These are phyloP conservation scores for Inonotus hispidus DNA, from an alignment of 1,284 basidiomycete species.

Conservation along the genomic window DNA sequence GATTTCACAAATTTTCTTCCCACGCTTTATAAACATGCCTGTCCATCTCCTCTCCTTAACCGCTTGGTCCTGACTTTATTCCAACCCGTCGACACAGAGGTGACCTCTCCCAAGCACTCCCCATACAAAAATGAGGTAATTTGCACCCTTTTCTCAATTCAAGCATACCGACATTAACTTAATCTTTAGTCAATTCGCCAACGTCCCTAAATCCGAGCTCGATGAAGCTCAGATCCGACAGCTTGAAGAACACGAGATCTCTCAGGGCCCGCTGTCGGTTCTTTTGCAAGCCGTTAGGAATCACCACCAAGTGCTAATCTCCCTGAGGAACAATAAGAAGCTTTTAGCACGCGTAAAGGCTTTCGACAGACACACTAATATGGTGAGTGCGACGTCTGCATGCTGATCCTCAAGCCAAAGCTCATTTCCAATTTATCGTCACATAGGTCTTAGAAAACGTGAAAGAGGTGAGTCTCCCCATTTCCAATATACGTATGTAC, in stretches of 20 bases:
- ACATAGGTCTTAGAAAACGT: conserved; percentile 89
- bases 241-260: conserved; percentile 96
- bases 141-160: not conserved
- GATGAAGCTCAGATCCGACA: conserved; percentile 95
- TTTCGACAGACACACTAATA: conserved; percentile 98
- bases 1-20: not conserved
- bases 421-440: conserved; percentile 13
- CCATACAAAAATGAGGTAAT: conserved; percentile 18
- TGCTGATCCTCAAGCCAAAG: not conserved
- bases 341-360: conserved; percentile 96
- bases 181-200: conserved; percentile 82
- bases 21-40: conserved; percentile 1
- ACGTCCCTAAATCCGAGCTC: conserved; percentile 95
- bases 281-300: conserved; percentile 97
- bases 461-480: conserved; percentile 63
- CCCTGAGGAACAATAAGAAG: conserved; percentile 98
- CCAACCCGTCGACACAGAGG: not conserved
- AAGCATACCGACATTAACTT: not conserved
- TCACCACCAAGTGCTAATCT: conserved; percentile 96
- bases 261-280: conserved; percentile 95
- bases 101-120: no score
- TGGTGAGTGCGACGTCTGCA: conserved; percentile 54
- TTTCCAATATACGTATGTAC: not conserved
- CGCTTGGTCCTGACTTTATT: no score
- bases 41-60: not conserved